Conservation (phyloP, 2,329 filamentous ascomycete species). For the Triangularia setosa region DNA sequence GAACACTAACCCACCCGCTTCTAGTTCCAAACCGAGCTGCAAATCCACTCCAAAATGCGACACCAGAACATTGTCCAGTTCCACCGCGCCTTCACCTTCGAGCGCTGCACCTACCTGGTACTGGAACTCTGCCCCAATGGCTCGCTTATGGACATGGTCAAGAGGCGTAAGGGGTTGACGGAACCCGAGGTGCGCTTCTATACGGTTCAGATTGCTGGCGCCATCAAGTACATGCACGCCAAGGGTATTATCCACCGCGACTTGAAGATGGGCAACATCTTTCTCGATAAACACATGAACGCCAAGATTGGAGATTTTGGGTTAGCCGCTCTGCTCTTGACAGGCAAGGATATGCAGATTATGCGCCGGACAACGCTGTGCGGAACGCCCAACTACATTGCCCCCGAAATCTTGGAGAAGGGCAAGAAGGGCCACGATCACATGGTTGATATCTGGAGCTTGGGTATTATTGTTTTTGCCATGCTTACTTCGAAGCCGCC, state of each 20-base stretch:
- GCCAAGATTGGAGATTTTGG: conserved; percentile 98
- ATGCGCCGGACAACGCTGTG: conserved; percentile 88
- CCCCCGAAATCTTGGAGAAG: conserved; percentile 92
- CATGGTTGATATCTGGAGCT: conserved; percentile 97
- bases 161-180: conserved; percentile 82
- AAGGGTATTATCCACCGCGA: conserved; percentile 96
- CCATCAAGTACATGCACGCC: conserved; percentile 96
- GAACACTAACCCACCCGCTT: conserved; percentile 10
- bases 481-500: conserved; percentile 95
- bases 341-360: conserved; percentile 82
- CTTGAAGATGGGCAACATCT: conserved; percentile 97
- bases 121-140: conserved; percentile 93
- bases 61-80: conserved; percentile 97
- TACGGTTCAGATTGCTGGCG: conserved; percentile 89
- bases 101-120: conserved; percentile 86
- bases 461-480: conserved; percentile 97
- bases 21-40: conserved; percentile 76
- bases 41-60: conserved; percentile 97
- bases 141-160: conserved; percentile 96
- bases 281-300: conserved; percentile 91
- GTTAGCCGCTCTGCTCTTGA: conserved; percentile 84
- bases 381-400: conserved; percentile 97
- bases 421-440: conserved; percentile 93
- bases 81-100: conserved; percentile 86
- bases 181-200: conserved; percentile 93